Evolutionary conservation across 2,329 filamentous ascomycete species (phyloP), one percentile per base, ranked within the genome.

Genomic region (Elsinoe fawcettii): DNA sequence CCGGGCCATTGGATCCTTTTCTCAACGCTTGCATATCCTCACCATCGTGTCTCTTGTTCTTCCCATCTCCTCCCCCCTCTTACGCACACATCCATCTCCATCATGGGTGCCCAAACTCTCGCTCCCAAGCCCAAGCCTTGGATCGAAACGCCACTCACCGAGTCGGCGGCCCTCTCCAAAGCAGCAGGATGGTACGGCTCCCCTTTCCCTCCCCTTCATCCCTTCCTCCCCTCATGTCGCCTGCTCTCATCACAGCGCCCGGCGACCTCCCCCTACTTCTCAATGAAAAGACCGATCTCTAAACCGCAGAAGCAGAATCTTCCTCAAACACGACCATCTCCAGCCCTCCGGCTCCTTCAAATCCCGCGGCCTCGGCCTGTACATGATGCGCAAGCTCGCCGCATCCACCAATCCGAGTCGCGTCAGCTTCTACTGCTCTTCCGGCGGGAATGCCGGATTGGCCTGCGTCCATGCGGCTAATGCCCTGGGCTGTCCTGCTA

Each of bases 331-430:
- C 61, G 89, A 95, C 65, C 88, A 87, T 68, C 80, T 90, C 56
- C 90, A 95, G 67, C 90, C 89, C 3, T 87, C 86, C 20, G 87
- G 87, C 61, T 91, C 87, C 37, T 95, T 95, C 82, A 61, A 95
- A 71, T 91, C 87, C 60, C 68, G 74, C 63, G 88, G 86, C 27
- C 82, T 92, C 60, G 87, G 88, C 51, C 81, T 87, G 70, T 79
- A 87, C 67, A 84, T 90, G 68, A 77, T 84, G 55, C 74, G 76
- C 62, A 66, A 69, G 54, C 72, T 75, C 44, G 66, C 74, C 16
- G 70, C 71, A 57, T 64, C 73, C 60, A 59, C 62, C 3, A 60
- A 65, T 57, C 65, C 65, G 1, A 64, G 67, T 20, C 62, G 69
- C 5, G 73, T 77, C 1, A 87, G 88, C 74, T 92, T 93, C 78